Evolutionary conservation across 2,329 filamentous ascomycete genomes (phyloP).

Genomic region (Parastagonospora nodorum): DNA sequence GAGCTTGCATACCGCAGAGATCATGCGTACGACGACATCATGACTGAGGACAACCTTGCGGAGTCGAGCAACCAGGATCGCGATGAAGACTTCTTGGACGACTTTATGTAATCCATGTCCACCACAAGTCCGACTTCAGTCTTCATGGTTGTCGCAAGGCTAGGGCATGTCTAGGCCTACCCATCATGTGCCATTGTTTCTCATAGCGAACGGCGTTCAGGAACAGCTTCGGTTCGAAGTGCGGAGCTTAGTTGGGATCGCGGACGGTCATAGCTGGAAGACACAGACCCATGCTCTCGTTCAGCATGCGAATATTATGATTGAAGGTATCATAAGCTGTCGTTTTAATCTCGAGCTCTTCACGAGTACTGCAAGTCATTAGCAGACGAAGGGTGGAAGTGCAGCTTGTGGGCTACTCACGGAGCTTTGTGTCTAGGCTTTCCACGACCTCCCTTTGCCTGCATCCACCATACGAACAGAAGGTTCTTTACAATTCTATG

Average conservation of each 20-base stretch:
- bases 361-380: slow-evolving; percentile 21
- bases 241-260: slow-evolving; percentile 24
- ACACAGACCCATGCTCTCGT: slow-evolving; percentile 72
- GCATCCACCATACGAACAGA: slow-evolving; percentile 55
- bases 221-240: slow-evolving; percentile 2
- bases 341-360: slow-evolving; percentile 37
- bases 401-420: slow-evolving; percentile 15
- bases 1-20: slow-evolving; percentile 94
- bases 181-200: background rate
- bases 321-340: slow-evolving; percentile 66
- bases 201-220: slow-evolving; percentile 13
- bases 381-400: background rate
- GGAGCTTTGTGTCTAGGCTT: slow-evolving; percentile 31
- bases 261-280: slow-evolving; percentile 43
- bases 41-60: slow-evolving; percentile 80
- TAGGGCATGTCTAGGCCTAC: background rate
- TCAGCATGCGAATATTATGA: slow-evolving; percentile 73
- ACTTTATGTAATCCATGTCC: slow-evolving; percentile 62
- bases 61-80: slow-evolving; percentile 84
- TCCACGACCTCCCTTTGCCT: slow-evolving; percentile 37
- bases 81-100: slow-evolving; percentile 77
- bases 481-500: slow-evolving; percentile 75
- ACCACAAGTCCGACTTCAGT: background rate
- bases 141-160: background rate
- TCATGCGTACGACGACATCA: slow-evolving; percentile 95